These are phyloP conservation scores for Golubevia sp. DNA, from an alignment of 1,284 basidiomycete species.

Conservation along the genomic window DNA sequence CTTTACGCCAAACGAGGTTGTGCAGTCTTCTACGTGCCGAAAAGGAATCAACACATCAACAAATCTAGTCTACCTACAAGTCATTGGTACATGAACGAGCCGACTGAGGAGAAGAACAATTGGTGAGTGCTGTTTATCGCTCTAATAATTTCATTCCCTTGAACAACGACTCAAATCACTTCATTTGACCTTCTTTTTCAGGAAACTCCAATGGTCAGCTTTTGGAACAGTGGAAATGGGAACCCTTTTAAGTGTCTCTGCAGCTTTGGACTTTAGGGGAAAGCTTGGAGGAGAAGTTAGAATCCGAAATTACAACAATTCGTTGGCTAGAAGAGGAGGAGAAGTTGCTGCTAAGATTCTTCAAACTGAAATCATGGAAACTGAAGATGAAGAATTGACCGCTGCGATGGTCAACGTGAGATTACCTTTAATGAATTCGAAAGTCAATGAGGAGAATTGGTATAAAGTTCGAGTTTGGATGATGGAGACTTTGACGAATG, in stretches of 20 bases:
- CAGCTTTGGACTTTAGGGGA: conserved; percentile 76
- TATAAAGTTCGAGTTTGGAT: not conserved
- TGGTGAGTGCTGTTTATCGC: conserved; percentile 15
- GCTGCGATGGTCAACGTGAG: conserved; percentile 74
- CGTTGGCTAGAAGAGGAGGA: conserved; percentile 76
- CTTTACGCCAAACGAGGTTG: conserved; percentile 45
- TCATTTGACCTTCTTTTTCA: conserved; percentile 1
- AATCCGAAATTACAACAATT: conserved; percentile 77
- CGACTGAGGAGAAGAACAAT: conserved; percentile 7
- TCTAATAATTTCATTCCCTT: conserved; percentile 13
- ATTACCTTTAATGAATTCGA: too few relatives aligned
- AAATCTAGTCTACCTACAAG: conserved; percentile 77
- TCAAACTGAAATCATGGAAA: conserved; percentile 71
- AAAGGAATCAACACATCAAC: conserved; percentile 77
- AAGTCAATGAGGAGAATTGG: too few relatives aligned
- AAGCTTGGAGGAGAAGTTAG: conserved; percentile 81
- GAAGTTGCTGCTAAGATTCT: conserved; percentile 70
- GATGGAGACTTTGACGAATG: conserved; percentile 11
- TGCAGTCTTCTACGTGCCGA: conserved; percentile 54
- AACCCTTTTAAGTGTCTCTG: conserved; percentile 22
- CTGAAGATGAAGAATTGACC: conserved; percentile 70
- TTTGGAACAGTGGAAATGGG: conserved; percentile 26
- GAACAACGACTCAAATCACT: too few relatives aligned
- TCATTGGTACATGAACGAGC: conserved; percentile 66
- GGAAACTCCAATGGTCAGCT: conserved; percentile 27